Conservation (phyloP, 2,329 filamentous ascomycete genomes). For the Trichophyton simii region DNA sequence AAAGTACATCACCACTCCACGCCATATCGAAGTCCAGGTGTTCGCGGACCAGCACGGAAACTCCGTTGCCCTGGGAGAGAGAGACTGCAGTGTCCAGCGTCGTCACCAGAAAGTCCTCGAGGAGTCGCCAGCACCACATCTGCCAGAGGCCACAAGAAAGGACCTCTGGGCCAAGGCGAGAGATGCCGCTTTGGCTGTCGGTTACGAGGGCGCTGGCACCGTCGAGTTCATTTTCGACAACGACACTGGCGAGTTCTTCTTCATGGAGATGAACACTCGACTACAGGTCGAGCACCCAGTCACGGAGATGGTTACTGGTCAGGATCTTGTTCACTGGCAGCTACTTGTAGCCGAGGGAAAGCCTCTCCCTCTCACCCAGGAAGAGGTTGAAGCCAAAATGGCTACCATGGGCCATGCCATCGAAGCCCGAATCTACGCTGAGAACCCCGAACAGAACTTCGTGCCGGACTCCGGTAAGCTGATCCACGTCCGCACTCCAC, state of each 20-base stretch:
- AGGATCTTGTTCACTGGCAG: conserved; percentile 89
- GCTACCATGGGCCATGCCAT: conserved; percentile 69
- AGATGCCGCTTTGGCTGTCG: conserved; percentile 50
- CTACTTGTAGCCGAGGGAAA: conserved; percentile 68
- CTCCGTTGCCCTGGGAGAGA: conserved; percentile 50
- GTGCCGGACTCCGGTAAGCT: conserved; percentile 86
- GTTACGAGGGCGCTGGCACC: conserved; percentile 54
- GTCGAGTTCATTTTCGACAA: conserved; percentile 61
- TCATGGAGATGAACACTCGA: conserved; percentile 66
- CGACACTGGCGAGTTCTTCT: conserved; percentile 53
- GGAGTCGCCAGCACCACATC: conserved; percentile 52
- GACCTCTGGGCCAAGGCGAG: conserved; percentile 55
- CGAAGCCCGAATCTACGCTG: conserved; percentile 91
- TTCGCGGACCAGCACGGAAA: conserved; percentile 55
- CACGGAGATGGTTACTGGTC: conserved; percentile 63
- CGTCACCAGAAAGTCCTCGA: conserved; percentile 56
- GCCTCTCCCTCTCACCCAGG: conserved; percentile 53
- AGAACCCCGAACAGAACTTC: conserved; percentile 84
- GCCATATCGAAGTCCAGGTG: conserved; percentile 56
- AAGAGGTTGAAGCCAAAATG: conserved; percentile 57
- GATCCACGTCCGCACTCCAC: conserved; percentile 66
- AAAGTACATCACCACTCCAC: conserved; percentile 54
- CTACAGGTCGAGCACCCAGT: conserved; percentile 96
- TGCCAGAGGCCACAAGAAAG: conserved; percentile 47
- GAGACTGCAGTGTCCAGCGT: conserved; percentile 54